Evolutionary conservation across 345 rosid genomes (phyloP).

Genomic region (Clausena lansium): DNA sequence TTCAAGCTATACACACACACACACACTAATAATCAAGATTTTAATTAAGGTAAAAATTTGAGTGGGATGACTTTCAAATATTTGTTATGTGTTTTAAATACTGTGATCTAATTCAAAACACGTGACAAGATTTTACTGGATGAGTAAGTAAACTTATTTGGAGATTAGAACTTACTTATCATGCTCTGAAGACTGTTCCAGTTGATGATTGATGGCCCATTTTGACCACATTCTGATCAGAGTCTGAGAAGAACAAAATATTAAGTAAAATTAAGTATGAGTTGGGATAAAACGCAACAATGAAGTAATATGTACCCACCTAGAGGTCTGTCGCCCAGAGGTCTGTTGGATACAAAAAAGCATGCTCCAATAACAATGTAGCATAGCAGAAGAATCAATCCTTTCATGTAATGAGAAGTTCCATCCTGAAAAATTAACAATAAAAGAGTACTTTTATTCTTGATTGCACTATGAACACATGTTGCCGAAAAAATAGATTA

Average conservation of each 20-base stretch:
- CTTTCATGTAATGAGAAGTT: constrained; percentile 90
- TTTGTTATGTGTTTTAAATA: not conserved
- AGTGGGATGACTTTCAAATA: not conserved
- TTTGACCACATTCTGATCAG: constrained; percentile 13
- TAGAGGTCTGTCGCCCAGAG: constrained; percentile 44
- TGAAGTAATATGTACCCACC: constrained; percentile 30
- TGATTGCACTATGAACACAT: not conserved
- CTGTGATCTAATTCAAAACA: not conserved
- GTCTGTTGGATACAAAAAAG: constrained; percentile 57
- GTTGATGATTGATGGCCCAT: constrained; percentile 21
- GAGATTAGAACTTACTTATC: constrained; percentile 9
- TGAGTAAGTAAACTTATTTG: not conserved
- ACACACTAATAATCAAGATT: too few species aligned
- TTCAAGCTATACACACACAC: too few species aligned
- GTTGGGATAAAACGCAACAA: not conserved
- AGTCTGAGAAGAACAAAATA: constrained; percentile 20
- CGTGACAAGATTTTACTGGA: not conserved
- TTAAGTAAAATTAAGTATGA: not conserved
- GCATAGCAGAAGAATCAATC: constrained; percentile 60
- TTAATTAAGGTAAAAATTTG: too few species aligned
- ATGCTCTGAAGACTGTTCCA: constrained; percentile 18
- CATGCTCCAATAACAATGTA: constrained; percentile 78
- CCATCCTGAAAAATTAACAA: constrained; percentile 60
- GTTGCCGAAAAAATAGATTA: not conserved
- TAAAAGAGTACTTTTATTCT: not conserved